Evolutionary conservation across 2,329 filamentous ascomycete genomes (phyloP).

Genomic region (Fusarium stilboides): DNA sequence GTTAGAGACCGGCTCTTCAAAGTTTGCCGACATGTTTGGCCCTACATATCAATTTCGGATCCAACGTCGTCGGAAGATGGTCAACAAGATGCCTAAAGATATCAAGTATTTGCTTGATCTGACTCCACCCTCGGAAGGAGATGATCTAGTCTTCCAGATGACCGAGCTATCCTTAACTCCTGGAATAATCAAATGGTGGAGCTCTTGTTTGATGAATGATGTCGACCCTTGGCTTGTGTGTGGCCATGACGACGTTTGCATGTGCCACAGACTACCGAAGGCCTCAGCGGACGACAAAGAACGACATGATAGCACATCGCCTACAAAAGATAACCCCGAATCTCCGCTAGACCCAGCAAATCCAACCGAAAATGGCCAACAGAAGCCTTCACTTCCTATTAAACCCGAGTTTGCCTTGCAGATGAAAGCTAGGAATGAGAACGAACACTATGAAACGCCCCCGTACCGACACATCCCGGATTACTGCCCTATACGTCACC

Average conservation of each 20-base stretch:
- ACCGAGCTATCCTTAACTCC: slow-evolving; percentile 71
- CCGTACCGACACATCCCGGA: slow-evolving; percentile 62
- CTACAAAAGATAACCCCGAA: neutral
- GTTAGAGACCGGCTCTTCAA: slow-evolving; percentile 61
- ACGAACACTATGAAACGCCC: slow-evolving; percentile 47
- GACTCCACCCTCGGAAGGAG: slow-evolving; percentile 73
- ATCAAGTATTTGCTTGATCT: slow-evolving; percentile 75
- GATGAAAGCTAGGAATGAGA: slow-evolving; percentile 45
- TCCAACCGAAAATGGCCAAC: neutral
- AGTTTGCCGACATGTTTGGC: slow-evolving; percentile 63
- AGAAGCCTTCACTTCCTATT: slow-evolving; percentile 9
- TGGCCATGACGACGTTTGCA: slow-evolving; percentile 61
- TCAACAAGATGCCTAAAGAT: slow-evolving; percentile 56
- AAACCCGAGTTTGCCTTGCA: slow-evolving; percentile 26
- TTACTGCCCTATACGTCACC: slow-evolving; percentile 76
- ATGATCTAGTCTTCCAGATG: slow-evolving; percentile 72
- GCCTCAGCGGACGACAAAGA: neutral
- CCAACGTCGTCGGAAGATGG: slow-evolving; percentile 56
- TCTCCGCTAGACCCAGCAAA: neutral
- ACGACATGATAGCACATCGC: neutral
- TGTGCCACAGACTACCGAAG: slow-evolving; percentile 44
- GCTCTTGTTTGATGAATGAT: slow-evolving; percentile 54
- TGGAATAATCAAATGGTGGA: slow-evolving; percentile 70
- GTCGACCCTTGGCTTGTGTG: slow-evolving; percentile 52
- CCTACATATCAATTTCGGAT: slow-evolving; percentile 59